Percentiles rank a stretch among this genome's conserved stretches.
These are phyloP conservation scores for Diaporthe velutina DNA, from an alignment of 2,329 filamentous ascomycete genomes.

Conservation along the genomic window DNA sequence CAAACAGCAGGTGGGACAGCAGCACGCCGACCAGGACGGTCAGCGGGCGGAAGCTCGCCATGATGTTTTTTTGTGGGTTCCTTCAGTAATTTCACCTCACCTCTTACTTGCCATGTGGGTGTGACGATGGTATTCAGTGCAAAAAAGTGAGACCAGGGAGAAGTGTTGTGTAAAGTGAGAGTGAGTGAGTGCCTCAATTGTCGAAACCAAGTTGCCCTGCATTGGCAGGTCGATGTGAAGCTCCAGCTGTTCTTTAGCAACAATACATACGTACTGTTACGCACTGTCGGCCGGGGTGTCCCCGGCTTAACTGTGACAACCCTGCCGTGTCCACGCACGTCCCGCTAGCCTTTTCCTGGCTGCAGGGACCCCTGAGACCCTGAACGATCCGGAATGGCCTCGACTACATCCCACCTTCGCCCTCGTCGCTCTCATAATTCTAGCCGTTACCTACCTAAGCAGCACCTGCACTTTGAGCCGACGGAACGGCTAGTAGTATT, in stretches of 20 bases:
- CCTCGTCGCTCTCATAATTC: not conserved
- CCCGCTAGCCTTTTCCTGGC: conserved; percentile 21
- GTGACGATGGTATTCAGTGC: not conserved
- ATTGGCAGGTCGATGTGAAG: conserved; percentile 15
- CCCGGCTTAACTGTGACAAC: not conserved
- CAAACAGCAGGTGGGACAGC: conserved; percentile 42
- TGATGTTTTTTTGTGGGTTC: conserved; percentile 37
- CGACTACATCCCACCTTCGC: not conserved
- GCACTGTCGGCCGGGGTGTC: conserved; percentile 14
- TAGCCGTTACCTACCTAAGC: not conserved
- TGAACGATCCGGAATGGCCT: not conserved
- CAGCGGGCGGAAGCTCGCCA: conserved; percentile 46
- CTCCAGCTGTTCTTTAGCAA: conserved; percentile 39
- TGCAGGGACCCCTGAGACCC: not conserved
- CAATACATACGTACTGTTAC: not conserved
- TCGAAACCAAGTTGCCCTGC: conserved; percentile 1
- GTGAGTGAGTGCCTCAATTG: not conserved
- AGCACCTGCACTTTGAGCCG: not conserved
- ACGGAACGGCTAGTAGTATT: not conserved
- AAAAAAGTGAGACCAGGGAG: not conserved
- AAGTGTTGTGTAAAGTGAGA: not conserved
- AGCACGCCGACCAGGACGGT: conserved; percentile 45
- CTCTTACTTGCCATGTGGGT: not conserved
- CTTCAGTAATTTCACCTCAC: conserved; percentile 9
- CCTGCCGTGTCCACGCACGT: conserved; percentile 6